Conservation (phyloP, 1,284 basidiomycete genomes). For the Rhizoctonia solani region DNA sequence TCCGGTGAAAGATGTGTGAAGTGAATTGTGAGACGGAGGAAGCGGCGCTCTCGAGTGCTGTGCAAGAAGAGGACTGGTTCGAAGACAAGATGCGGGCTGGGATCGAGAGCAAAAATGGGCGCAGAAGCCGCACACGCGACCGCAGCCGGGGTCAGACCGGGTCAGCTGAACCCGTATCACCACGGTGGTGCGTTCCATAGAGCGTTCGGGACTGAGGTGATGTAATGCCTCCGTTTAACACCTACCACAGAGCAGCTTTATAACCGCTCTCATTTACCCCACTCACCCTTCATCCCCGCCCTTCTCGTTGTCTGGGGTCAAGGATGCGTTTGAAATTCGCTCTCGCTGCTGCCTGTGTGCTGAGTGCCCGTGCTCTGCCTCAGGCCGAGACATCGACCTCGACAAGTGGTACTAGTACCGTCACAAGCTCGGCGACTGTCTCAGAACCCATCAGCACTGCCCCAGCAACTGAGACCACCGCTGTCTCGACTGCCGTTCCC, state of each 20-base stretch:
- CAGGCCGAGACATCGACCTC: slow-evolving; percentile 18
- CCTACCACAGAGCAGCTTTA: neutral
- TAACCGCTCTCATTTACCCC: neutral
- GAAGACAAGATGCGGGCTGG: too few relatives aligned
- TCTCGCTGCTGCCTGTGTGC: slow-evolving; percentile 5
- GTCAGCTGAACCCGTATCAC: too few relatives aligned
- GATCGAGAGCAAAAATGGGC: too few relatives aligned
- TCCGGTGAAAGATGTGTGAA: neutral
- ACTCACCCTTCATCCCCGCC: neutral
- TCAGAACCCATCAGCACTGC: neutral
- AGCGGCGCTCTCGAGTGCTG: too few relatives aligned
- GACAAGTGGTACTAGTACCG: neutral
- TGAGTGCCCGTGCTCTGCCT: slow-evolving; percentile 25
- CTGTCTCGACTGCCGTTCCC: slow-evolving; percentile 64
- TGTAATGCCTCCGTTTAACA: neutral
- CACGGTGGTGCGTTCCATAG: too few relatives aligned
- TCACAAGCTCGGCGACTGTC: neutral
- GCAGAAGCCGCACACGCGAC: too few relatives aligned
- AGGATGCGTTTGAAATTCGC: neutral
- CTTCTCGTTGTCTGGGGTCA: neutral
- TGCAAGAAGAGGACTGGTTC: too few relatives aligned
- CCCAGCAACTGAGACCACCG: slow-evolving; percentile 15
- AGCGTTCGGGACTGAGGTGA: slow-evolving; percentile 4
- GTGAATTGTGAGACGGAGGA: neutral
- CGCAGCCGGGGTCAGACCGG: too few relatives aligned